Evolutionary conservation across 2,329 filamentous ascomycete species (phyloP).

Genomic region (Penicillium sclerotigenum): DNA sequence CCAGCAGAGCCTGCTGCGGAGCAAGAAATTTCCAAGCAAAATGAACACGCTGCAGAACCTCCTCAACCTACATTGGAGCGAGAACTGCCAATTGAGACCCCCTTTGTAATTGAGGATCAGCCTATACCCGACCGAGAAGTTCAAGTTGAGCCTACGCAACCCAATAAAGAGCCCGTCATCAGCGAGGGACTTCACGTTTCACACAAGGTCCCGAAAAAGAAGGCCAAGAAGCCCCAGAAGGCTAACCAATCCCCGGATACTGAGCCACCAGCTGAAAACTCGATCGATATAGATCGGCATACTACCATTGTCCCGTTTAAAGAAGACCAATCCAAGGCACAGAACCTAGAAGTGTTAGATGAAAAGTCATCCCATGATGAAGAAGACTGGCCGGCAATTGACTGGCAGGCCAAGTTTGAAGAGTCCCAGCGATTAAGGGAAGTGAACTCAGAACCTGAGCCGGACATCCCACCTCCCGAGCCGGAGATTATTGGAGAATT

Average conservation of each 20-base stretch:
- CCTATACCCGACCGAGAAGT: slow-evolving; percentile 2
- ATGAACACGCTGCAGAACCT: background rate
- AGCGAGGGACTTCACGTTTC: slow-evolving; percentile 7
- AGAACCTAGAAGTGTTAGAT: background rate
- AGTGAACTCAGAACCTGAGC: slow-evolving; percentile 21
- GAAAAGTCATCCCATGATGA: slow-evolving; percentile 22
- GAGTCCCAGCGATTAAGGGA: slow-evolving; percentile 24
- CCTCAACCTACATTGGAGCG: background rate
- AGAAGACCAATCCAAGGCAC: background rate
- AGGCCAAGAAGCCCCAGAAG: slow-evolving; percentile 34
- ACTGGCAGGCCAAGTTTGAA: slow-evolving; percentile 33
- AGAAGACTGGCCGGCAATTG: slow-evolving; percentile 39
- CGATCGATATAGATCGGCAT: background rate
- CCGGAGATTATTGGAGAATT: slow-evolving; percentile 28
- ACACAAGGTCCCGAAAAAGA: slow-evolving; percentile 32
- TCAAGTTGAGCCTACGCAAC: background rate
- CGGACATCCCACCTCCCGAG: slow-evolving; percentile 17
- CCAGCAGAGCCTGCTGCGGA: background rate
- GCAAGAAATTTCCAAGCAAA: background rate
- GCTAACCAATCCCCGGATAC: slow-evolving; percentile 7
- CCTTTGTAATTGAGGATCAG: background rate
- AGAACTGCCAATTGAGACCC: background rate
- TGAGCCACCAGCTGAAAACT: background rate
- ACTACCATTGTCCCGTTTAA: slow-evolving; percentile 6
- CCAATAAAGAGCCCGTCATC: slow-evolving; percentile 8